phyloP scores from a whole-genome alignment of 2,329 filamentous ascomycete genomes.

The Aspergillus versicolor region DNA sequence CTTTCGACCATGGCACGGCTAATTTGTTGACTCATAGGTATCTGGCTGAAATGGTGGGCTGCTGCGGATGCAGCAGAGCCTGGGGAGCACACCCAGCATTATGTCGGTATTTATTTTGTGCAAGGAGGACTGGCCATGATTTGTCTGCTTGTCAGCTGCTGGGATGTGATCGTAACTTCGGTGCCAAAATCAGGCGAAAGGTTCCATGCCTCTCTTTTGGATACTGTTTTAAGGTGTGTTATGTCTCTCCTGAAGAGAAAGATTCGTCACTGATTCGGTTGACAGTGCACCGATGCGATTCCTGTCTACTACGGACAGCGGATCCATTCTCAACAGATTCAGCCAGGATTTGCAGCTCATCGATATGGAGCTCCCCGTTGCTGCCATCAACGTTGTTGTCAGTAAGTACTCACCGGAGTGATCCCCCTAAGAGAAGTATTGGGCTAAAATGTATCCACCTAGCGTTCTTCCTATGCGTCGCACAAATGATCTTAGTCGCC shows the following conservation, averaged over 20 bases:
- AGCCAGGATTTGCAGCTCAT: conserved; percentile 47
- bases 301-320: conserved; percentile 43
- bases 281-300: conserved; percentile 42
- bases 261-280: conserved; percentile 12
- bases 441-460: background rate
- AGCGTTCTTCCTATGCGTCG: conserved; percentile 37
- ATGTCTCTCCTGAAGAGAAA: no score
- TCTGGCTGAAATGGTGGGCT: conserved; percentile 47
- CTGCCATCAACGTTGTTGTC: conserved; percentile 40
- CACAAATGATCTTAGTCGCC: conserved; percentile 51
- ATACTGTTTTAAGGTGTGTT: conserved; percentile 47
- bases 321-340: conserved; percentile 44
- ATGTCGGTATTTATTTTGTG: conserved; percentile 41
- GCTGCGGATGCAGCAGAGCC: conserved; percentile 36
- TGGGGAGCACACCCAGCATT: conserved; percentile 35
- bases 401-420: conserved; percentile 23
- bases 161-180: conserved; percentile 54
- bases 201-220: conserved; percentile 50
- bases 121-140: conserved; percentile 37
- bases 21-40: conserved; percentile 21
- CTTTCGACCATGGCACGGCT: background rate
- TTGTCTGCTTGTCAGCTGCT: conserved; percentile 30
- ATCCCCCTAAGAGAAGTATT: background rate
- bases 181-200: conserved; percentile 51
- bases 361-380: conserved; percentile 44